Evolutionary conservation across 1,284 basidiomycete genomes (phyloP).

Genomic region (Anthracocystis walkeri): DNA sequence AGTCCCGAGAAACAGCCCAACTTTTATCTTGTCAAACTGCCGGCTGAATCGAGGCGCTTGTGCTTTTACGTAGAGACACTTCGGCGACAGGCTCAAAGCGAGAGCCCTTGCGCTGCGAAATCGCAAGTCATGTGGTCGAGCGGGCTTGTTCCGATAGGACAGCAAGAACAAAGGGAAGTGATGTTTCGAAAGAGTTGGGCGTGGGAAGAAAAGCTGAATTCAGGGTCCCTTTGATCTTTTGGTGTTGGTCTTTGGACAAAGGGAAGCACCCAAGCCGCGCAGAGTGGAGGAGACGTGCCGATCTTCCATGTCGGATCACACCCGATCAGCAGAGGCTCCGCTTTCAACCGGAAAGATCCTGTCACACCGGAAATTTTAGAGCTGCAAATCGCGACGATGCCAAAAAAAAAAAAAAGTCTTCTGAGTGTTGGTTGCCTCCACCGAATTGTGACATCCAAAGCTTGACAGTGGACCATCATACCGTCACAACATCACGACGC

Average conservation of each 20-base stretch:
- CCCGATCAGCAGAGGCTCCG: neutral
- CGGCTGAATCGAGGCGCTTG: neutral
- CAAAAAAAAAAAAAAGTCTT: constrained; percentile 1
- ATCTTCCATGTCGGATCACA: neutral
- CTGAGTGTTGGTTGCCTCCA: constrained; percentile 13
- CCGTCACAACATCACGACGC: neutral
- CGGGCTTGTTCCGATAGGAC: constrained; percentile 1
- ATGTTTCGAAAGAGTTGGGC: neutral
- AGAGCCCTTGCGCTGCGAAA: neutral
- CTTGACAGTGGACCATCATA: neutral
- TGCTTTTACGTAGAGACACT: too few species aligned
- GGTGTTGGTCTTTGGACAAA: constrained; percentile 14
- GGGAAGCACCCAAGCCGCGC: constrained; percentile 4
- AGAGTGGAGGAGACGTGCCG: neutral
- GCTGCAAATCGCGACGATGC: neutral
- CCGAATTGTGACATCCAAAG: constrained; percentile 4
- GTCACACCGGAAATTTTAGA: neutral
- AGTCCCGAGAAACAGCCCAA: neutral
- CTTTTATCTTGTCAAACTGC: neutral
- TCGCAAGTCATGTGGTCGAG: neutral
- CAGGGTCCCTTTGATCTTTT: constrained; percentile 26
- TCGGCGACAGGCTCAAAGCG: neutral
- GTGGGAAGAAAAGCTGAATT: constrained; percentile 9
- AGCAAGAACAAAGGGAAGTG: constrained; percentile 17
- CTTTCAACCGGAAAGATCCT: too few species aligned